These are phyloP conservation scores for Micractinium sp. DNA, from an alignment of 139 green algal genomes.

Conservation along the genomic window DNA sequence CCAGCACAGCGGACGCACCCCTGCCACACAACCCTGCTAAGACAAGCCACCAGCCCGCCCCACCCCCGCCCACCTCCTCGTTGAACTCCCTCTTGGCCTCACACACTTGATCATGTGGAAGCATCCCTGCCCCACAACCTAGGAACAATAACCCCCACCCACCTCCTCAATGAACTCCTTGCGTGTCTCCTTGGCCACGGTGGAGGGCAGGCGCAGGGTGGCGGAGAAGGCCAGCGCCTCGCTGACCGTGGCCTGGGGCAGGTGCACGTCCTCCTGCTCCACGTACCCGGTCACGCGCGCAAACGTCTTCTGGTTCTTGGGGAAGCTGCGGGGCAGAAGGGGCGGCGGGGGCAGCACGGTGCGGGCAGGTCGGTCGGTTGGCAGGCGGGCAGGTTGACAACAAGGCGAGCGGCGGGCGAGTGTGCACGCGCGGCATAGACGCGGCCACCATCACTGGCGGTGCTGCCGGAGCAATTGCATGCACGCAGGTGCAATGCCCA, in stretches of 20 bases:
- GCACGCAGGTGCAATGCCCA: too few species aligned
- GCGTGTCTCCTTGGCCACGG: conserved; percentile 40
- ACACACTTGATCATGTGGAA: too few species aligned
- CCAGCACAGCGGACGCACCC: too few species aligned
- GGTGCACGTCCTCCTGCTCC: conserved; percentile 30
- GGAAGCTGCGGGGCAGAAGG: conserved; percentile 36
- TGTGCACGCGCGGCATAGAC: too few species aligned
- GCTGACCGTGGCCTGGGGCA: conserved; percentile 49
- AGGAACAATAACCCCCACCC: background rate
- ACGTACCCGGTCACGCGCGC: conserved; percentile 53
- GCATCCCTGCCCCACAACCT: background rate
- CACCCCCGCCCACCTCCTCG: too few species aligned
- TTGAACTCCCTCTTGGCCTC: too few species aligned
- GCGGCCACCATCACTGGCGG: too few species aligned
- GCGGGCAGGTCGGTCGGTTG: background rate
- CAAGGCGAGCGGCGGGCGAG: too few species aligned
- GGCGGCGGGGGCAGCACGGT: background rate
- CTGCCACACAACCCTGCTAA: too few species aligned
- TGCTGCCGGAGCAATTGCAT: too few species aligned
- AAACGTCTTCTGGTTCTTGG: conserved; percentile 53
- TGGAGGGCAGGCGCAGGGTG: conserved; percentile 56
- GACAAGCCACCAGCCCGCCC: too few species aligned
- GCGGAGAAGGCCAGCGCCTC: conserved; percentile 62
- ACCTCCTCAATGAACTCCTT: conserved; percentile 58
- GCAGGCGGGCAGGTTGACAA: too few species aligned